Evolutionary conservation across 106 monocot genomes (phyloP), one percentile per base, ranked within the genome.

Genomic region (Acanthochlamys bracteata): DNA sequence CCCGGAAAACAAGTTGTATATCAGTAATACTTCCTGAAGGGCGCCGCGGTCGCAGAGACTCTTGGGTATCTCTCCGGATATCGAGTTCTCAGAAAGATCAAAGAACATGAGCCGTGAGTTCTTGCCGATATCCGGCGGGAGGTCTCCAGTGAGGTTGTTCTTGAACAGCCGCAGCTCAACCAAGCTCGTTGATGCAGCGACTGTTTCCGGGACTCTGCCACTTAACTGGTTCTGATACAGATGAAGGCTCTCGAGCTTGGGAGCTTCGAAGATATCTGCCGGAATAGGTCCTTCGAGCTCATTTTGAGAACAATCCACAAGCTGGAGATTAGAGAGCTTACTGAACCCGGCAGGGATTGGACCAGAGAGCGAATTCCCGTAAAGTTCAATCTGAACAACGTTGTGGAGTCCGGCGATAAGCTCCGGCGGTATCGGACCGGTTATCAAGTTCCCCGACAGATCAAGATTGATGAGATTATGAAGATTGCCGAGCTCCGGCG

Each of bases 301-400:
- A 60, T 95, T 95, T 78, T 68, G 65, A 26, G 95, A 77, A 10
- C 53, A 43, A 17, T 95, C 90, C 20, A 90, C 43, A 20, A 63
- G 64, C 7, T 53, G 75, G 42, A 95, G 73, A 11, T 51, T 11
- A 12, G 53, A 25, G 26, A 95, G 79, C 26, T 78, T 80, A 7
- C 77, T 68, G 20, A 95, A 25, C 8, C 82, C 90, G 7, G 55
- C 0, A 0, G 95, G 95, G 19, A 95, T 73, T 2, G 17, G 0
- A 10, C 90, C 95, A 0, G 82, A 45, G 17, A 95, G 73, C 0
- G 66, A 64, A 68, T 95, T 95, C 42, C 42, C 64, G 55, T 80
- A 95, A 20, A 95, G 75, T 76, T 95, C 86, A 52, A 95, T 80
- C 82, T 87, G 90, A 33, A 82, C 67, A 13, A 73, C 60, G 51